A percentile compares a stretch with the other conserved stretches of the same genome.
These are phyloP conservation scores for Pseudopyricularia cyperi DNA, from an alignment of 2,329 filamentous ascomycete species.

Conservation along the genomic window DNA sequence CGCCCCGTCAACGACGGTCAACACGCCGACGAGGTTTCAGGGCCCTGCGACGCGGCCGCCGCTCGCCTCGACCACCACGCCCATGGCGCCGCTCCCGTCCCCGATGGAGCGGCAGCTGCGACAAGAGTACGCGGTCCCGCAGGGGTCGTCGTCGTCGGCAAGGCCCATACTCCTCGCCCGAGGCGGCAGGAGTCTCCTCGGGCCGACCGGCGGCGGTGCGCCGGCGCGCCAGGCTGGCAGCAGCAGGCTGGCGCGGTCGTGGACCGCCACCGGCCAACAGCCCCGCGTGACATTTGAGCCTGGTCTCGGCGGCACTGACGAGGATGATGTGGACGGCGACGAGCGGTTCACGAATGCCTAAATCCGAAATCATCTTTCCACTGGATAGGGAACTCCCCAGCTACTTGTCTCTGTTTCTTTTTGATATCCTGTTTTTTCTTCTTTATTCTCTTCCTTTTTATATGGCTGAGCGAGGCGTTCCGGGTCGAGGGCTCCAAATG, in stretches of 20 bases:
- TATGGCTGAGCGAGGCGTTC: neutral
- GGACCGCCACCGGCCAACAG: neutral
- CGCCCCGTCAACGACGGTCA: neutral
- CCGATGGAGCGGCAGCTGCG: conserved; percentile 11
- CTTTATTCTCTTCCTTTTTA: neutral
- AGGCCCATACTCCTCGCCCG: neutral
- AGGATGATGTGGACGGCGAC: neutral
- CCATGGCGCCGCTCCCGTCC: conserved; percentile 10
- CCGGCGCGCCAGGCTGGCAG: neutral
- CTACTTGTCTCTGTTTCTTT: neutral
- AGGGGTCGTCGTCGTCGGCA: neutral
- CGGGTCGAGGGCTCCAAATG: neutral
- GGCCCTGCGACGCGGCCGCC: neutral
- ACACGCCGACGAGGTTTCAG: conserved; percentile 4
- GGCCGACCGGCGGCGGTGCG: neutral
- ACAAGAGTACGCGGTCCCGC: conserved; percentile 6
- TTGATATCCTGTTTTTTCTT: neutral
- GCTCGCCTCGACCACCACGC: conserved; percentile 8
- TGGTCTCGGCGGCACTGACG: neutral
- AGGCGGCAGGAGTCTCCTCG: neutral
- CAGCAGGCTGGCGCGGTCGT: conserved; percentile 2
- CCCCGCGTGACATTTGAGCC: conserved; percentile 7
- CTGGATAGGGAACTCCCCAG: no score
- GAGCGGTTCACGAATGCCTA: neutral
- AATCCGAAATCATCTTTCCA: neutral